These are phyloP conservation scores for Monosporascus sp. DNA, from an alignment of 2,329 filamentous ascomycete genomes.

Conservation along the genomic window DNA sequence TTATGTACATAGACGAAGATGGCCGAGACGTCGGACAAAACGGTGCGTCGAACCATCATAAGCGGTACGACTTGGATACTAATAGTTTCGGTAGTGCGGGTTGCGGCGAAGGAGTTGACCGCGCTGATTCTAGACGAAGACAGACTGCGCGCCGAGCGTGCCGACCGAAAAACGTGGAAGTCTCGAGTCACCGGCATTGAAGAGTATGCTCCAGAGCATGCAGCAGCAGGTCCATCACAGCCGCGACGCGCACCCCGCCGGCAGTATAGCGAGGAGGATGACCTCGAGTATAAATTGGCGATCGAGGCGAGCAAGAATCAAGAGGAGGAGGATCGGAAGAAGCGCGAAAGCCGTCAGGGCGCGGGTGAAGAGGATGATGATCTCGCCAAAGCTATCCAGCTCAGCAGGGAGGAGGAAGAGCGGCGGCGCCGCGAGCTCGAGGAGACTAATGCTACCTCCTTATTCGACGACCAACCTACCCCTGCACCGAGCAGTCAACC, in stretches of 20 bases:
- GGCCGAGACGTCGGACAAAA: constrained; percentile 94
- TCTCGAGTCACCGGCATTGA: constrained; percentile 91
- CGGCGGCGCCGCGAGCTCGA: constrained; percentile 80
- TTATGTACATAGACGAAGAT: constrained; percentile 94
- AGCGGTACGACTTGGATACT: constrained; percentile 18
- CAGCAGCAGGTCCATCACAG: constrained; percentile 31
- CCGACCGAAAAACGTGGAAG: constrained; percentile 92
- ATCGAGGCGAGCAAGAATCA: constrained; percentile 94
- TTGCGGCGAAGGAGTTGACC: constrained; percentile 93
- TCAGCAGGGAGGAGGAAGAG: constrained; percentile 94
- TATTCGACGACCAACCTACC: constrained; percentile 77
- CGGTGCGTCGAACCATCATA: constrained; percentile 52
- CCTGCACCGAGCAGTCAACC: constrained; percentile 53
- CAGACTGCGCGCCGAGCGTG: constrained; percentile 80
- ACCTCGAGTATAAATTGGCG: constrained; percentile 83
- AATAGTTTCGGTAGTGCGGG: constrained; percentile 62
- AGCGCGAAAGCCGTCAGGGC: constrained; percentile 58
- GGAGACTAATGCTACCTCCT: constrained; percentile 72
- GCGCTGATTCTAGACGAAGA: constrained; percentile 91
- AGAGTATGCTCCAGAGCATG: constrained; percentile 56
- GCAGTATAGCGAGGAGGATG: constrained; percentile 62
- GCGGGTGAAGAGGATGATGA: constrained; percentile 68
- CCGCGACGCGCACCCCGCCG: constrained; percentile 41
- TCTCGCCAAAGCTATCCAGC: constrained; percentile 86
- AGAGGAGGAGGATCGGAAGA: constrained; percentile 81